These are phyloP conservation scores for Glarea lozoyensis DNA, from an alignment of 495 filamentous ascomycete genomes.

Conservation along the genomic window DNA sequence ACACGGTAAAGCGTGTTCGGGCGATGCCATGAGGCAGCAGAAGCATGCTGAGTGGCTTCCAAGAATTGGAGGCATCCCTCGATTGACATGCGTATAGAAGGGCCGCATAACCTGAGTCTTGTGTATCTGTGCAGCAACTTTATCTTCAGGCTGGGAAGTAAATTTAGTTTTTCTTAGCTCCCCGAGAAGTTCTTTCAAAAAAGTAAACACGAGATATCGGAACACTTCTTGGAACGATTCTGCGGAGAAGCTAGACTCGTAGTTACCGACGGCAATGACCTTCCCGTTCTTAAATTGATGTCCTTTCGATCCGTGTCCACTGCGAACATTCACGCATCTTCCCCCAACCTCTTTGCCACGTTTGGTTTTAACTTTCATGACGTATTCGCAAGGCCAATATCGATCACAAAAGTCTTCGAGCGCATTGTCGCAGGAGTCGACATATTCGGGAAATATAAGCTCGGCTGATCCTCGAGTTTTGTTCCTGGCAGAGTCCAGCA, in stretches of 20 bases:
- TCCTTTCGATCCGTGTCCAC: constrained; percentile 36
- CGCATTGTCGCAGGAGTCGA: constrained; percentile 29
- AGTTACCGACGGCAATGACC: constrained; percentile 36
- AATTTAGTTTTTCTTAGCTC: too few relatives aligned
- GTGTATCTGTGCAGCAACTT: constrained; percentile 16
- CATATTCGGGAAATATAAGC: constrained; percentile 16
- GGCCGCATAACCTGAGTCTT: constrained; percentile 23
- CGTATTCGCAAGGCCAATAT: constrained; percentile 43
- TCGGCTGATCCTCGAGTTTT: constrained; percentile 25
- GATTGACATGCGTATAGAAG: constrained; percentile 20
- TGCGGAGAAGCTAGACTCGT: constrained; percentile 29
- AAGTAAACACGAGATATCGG: too few relatives aligned
- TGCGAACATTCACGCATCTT: constrained; percentile 34
- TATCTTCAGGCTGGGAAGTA: too few relatives aligned
- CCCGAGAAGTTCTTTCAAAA: too few relatives aligned
- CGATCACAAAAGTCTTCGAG: constrained; percentile 39
- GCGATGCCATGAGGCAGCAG: constrained; percentile 42
- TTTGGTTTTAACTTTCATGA: too few relatives aligned
- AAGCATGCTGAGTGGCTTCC: constrained; percentile 39
- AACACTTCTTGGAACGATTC: constrained; percentile 22
- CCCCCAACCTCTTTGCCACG: constrained; percentile 26
- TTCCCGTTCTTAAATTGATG: constrained; percentile 40
- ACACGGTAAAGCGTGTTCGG: constrained; percentile 45
- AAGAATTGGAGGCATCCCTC: constrained; percentile 13
- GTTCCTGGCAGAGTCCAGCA: constrained; percentile 43